phyloP scores from a whole-genome alignment of 2,329 filamentous ascomycete genomes.

The Trichoderma gracile region DNA sequence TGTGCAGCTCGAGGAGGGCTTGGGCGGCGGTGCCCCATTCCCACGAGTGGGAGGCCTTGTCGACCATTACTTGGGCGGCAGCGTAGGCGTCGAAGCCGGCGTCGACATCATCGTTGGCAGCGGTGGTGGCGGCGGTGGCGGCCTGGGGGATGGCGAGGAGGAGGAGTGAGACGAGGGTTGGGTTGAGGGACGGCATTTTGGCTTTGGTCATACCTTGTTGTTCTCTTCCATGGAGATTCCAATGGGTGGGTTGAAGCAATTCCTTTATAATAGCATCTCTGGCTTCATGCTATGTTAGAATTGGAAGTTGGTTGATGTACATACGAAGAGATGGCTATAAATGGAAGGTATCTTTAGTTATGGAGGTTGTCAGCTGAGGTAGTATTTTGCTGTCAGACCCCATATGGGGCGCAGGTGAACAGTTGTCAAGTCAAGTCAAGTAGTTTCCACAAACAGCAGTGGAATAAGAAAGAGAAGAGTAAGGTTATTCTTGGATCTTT shows the following conservation, averaged over 20 bases:
- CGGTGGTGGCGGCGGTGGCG: not conserved
- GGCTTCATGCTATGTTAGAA: not conserved
- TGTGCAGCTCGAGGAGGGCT: constrained; percentile 27
- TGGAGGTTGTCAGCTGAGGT: not conserved
- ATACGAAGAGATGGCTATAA: not conserved
- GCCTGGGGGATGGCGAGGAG: not conserved
- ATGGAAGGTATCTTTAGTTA: not conserved
- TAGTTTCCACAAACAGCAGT: no score
- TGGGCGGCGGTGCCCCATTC: constrained; percentile 29
- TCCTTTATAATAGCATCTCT: no score
- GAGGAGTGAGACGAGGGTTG: not conserved
- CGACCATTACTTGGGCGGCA: constrained; percentile 23
- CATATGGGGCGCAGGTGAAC: not conserved
- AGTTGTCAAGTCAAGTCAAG: no score
- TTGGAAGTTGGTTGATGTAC: not conserved
- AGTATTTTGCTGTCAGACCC: not conserved
- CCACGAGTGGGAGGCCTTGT: constrained; percentile 25
- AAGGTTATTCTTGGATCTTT: no score
- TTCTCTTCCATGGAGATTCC: not conserved
- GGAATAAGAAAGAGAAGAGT: not conserved
- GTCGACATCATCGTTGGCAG: constrained; percentile 19
- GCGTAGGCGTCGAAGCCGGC: constrained; percentile 26
- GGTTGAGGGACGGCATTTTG: not conserved
- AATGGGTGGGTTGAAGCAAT: no score
- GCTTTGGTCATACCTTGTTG: not conserved